Conservation (phyloP, 192 early-diverging fungal species). For the Jimgerdemannia lactiflua region DNA sequence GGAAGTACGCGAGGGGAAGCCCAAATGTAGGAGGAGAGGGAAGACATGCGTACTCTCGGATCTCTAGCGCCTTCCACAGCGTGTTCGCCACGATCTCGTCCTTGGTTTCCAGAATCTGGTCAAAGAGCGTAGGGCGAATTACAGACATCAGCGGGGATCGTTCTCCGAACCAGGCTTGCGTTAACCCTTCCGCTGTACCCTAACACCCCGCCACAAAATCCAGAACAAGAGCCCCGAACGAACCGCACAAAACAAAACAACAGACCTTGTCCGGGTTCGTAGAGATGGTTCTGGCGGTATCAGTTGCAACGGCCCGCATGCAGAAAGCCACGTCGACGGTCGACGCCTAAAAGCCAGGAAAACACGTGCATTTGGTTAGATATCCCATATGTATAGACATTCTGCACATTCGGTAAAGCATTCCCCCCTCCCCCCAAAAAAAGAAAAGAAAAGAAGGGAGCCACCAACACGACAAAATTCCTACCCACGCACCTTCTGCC, state of each 20-base stretch:
- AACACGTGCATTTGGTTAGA: background rate
- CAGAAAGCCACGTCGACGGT: conserved; percentile 37
- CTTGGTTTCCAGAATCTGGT: conserved; percentile 24
- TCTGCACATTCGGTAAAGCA: no score
- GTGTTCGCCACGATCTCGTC: conserved; percentile 41
- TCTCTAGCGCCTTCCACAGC: conserved; percentile 36
- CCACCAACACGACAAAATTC: no score
- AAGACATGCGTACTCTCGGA: conserved; percentile 29
- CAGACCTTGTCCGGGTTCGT: conserved; percentile 20
- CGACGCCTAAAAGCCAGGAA: conserved; percentile 20
- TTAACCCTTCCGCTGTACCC: no score
- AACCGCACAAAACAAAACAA: background rate
- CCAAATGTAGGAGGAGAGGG: background rate
- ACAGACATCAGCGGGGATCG: no score
- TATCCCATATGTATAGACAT: background rate
- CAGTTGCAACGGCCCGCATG: conserved; percentile 24
- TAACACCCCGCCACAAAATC: background rate
- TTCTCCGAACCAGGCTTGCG: no score
- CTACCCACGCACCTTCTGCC: conserved; percentile 22
- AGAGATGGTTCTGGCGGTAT: conserved; percentile 27
- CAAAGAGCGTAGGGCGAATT: background rate
- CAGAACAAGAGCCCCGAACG: background rate
- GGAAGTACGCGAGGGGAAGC: no score
- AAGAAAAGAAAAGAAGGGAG: background rate
- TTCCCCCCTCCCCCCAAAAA: background rate